Evolutionary conservation across 495 filamentous ascomycete genomes (phyloP).

Genomic region (Letharia lupina): DNA sequence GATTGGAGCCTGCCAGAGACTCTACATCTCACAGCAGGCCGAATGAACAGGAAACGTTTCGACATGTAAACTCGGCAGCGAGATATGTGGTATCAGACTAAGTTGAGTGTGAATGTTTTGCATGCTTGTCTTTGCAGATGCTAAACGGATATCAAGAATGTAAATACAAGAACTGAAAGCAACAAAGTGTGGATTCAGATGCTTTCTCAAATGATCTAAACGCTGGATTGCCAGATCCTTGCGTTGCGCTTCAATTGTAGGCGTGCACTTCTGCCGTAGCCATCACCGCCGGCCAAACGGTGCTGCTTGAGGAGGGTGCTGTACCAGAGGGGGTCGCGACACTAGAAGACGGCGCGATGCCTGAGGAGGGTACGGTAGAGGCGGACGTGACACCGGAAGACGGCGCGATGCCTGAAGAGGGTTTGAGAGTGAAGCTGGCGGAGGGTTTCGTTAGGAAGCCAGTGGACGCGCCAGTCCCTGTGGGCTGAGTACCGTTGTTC

Average conservation of each 20-base stretch:
- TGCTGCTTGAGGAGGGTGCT: neutral
- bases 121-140: conserved; percentile 13
- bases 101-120: conserved; percentile 2
- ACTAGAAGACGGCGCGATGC: neutral
- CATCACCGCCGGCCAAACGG: neutral
- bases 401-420: neutral
- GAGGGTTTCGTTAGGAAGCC: conserved; percentile 33
- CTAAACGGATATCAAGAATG: conserved; percentile 9
- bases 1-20: neutral
- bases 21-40: neutral
- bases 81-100: neutral
- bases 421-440: conserved; percentile 11
- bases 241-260: neutral
- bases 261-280: neutral
- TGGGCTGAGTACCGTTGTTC: conserved; percentile 34
- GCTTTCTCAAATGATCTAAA: neutral
- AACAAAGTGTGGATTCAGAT: neutral
- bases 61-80: neutral
- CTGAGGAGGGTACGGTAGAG: neutral
- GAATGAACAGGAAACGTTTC: neutral
- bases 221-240: neutral
- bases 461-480: conserved; percentile 27
- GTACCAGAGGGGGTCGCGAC: neutral
- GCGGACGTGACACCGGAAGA: neutral
- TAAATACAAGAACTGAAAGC: conserved; percentile 15